These are phyloP conservation scores for Penicillium sp. DNA, from an alignment of 2,329 filamentous ascomycete species.

Conservation along the genomic window DNA sequence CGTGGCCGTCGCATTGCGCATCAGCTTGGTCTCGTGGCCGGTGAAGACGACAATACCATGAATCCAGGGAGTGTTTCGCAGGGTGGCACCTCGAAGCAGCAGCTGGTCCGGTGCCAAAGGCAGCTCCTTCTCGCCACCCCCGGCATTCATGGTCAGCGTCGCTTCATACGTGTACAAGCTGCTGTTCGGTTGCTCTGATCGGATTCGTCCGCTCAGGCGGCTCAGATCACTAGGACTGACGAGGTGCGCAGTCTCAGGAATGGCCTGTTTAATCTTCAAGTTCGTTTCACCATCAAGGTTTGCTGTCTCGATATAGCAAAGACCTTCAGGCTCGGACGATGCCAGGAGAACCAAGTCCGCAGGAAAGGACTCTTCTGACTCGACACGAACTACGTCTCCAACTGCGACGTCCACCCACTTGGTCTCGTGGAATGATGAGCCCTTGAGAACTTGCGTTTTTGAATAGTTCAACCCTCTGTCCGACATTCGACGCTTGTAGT, in stretches of 20 bases:
- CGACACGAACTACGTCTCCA: conserved; percentile 86
- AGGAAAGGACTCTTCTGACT: conserved; percentile 93
- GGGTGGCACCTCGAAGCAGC: conserved; percentile 83
- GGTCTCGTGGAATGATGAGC: conserved; percentile 77
- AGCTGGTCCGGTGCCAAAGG: conserved; percentile 89
- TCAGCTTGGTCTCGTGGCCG: conserved; percentile 96
- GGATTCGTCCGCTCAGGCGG: conserved; percentile 77
- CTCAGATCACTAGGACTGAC: conserved; percentile 85
- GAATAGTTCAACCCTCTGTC: conserved; percentile 86
- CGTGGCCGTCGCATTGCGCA: conserved; percentile 95
- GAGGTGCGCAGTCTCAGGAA: conserved; percentile 84
- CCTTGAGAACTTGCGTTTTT: conserved; percentile 76
- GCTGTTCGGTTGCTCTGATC: conserved; percentile 96
- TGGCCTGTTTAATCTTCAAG: conserved; percentile 95
- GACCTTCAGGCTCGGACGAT: conserved; percentile 91
- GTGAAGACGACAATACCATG: conserved; percentile 96
- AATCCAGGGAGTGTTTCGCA: conserved; percentile 95
- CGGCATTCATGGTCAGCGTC: conserved; percentile 83
- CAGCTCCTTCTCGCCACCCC: conserved; percentile 89
- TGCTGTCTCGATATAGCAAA: conserved; percentile 98
- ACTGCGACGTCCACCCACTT: conserved; percentile 94
- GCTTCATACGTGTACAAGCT: conserved; percentile 98
- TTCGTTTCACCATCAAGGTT: conserved; percentile 98
- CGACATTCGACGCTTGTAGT: conserved; percentile 82
- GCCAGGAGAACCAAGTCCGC: conserved; percentile 89